Evolutionary conservation across 805 yeast genomes (phyloP).

Genomic region (Zygoascus bituminiphila): DNA sequence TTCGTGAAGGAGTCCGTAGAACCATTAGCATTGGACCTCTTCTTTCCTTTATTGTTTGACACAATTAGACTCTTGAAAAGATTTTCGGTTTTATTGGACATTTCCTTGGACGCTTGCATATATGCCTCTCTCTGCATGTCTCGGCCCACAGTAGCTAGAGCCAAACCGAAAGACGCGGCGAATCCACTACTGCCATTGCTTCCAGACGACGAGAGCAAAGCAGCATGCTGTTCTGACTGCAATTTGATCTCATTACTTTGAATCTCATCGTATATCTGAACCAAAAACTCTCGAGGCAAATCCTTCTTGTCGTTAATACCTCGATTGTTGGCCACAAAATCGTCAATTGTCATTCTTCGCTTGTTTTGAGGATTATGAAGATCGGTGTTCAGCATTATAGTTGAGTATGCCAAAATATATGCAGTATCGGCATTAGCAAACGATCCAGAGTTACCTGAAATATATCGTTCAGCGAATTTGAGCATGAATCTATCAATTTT

Average conservation of each 20-base stretch:
- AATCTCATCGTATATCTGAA: slow-evolving; percentile 68
- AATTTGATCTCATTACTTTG: slow-evolving; percentile 78
- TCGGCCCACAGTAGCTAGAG: slow-evolving; percentile 45
- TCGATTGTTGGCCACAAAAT: slow-evolving; percentile 74
- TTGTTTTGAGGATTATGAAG: slow-evolving; percentile 83
- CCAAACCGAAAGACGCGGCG: slow-evolving; percentile 30
- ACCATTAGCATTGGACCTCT: slow-evolving; percentile 27
- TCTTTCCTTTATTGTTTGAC: slow-evolving; percentile 7
- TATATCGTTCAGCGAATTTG: slow-evolving; percentile 89
- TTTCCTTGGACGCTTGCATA: slow-evolving; percentile 84
- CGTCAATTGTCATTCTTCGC: slow-evolving; percentile 79
- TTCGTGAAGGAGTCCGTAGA: slow-evolving; percentile 28
- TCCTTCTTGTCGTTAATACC: slow-evolving; percentile 91
- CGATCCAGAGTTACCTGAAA: slow-evolving; percentile 77
- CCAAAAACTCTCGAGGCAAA: slow-evolving; percentile 65
- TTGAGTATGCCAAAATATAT: slow-evolving; percentile 84
- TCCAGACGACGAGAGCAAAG: slow-evolving; percentile 55
- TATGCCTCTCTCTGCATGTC: slow-evolving; percentile 77
- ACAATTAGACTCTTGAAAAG: slow-evolving; percentile 51
- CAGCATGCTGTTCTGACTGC: slow-evolving; percentile 90
- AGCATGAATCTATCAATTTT: slow-evolving; percentile 95
- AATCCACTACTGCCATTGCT: slow-evolving; percentile 24
- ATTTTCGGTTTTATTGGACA: slow-evolving; percentile 81
- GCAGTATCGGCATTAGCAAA: slow-evolving; percentile 93
- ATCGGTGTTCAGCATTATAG: slow-evolving; percentile 89